Evolutionary conservation across 1,139 yeast genomes (phyloP), one percentile per base, ranked within the genome.

Genomic region (Saccharomycopsis hybrid): DNA sequence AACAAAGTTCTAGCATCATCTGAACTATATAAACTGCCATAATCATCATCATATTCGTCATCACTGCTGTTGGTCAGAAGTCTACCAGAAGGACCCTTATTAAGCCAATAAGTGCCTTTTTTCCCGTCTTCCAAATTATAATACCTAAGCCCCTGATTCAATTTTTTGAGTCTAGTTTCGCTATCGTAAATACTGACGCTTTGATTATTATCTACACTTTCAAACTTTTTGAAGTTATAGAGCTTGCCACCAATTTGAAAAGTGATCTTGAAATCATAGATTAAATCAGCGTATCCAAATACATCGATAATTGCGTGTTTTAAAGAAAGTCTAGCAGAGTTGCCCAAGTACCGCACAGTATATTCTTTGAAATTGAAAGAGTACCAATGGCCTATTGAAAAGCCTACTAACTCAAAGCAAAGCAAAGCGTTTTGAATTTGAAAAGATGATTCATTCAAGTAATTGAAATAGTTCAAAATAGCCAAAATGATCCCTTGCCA

Each of bases 401-500:
- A 92, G 2, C 82, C 86, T 24, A 90, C 73, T 71, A 92, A 74
- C 61, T 94, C 98, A 35, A 86, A 69, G 62, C 96, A 88, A 58
- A 92, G 70, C 43, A 89, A 65, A 1, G 88, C 82, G 68, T 88
- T 89, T 61, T 88, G 96, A 49, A 85, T 81, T 11, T 81, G 74
- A 33, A 74, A 74, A 4, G 51, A 78, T 76, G 42, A 71, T 61
- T 63, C 68, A 25, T 63, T 63, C 25, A 88, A 68, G 1, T 77
- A 56, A 1, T 85, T 81, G 41, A 79, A 65, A 58, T 74, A 73
- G 56, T 76, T 80, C 40, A 87, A 61, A 1, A 85, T 63, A 0
- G 87, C 80, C 45, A 92, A 70, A 0, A 82, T 59, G 30, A 90
- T 73, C 0, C 96, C 92, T 64, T 92, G 98, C 98, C 98, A 92